Evolutionary conservation across 257 asterid genomes (phyloP).

Genomic region (Penstemon newberryi): DNA sequence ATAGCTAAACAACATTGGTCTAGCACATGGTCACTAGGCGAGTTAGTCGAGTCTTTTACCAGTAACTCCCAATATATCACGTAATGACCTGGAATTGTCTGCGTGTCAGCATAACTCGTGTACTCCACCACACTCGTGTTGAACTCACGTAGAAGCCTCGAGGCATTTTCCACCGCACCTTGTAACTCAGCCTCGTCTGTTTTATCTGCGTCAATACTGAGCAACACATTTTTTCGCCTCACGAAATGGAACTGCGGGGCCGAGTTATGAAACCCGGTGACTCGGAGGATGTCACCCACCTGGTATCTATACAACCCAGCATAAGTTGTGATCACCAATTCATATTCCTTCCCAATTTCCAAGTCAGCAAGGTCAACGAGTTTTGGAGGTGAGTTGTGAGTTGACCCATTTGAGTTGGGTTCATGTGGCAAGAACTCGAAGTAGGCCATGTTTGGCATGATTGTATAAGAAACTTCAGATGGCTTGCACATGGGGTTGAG

Average conservation of each 20-base stretch:
- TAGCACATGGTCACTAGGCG: constrained; percentile 48
- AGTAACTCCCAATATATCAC: constrained; percentile 89
- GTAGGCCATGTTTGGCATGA: constrained; percentile 98
- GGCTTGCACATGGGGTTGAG: constrained; percentile 93
- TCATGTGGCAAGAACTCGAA: constrained; percentile 87
- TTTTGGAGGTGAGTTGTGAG: constrained; percentile 39
- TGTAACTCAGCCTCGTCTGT: constrained; percentile 96
- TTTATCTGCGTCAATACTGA: constrained; percentile 92
- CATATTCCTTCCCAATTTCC: constrained; percentile 87
- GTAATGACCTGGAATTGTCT: constrained; percentile 89
- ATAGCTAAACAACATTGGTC: constrained; percentile 70
- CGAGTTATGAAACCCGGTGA: constrained; percentile 87
- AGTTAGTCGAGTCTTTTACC: constrained; percentile 49
- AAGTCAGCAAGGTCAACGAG: constrained; percentile 81
- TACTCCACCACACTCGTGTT: constrained; percentile 85
- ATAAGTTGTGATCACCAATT: constrained; percentile 82
- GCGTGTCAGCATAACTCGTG: constrained; percentile 88
- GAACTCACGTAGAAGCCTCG: constrained; percentile 41
- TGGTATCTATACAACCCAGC: constrained; percentile 81
- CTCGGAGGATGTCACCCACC: constrained; percentile 93
- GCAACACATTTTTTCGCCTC: constrained; percentile 75
- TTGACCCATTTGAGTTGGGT: constrained; percentile 34
- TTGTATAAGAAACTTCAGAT: constrained; percentile 80
- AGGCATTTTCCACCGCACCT: constrained; percentile 73
- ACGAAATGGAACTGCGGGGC: constrained; percentile 92